Base-by-base conservation (phyloP, 352 stramenopile species). In the Pythium brassicae region DNA sequence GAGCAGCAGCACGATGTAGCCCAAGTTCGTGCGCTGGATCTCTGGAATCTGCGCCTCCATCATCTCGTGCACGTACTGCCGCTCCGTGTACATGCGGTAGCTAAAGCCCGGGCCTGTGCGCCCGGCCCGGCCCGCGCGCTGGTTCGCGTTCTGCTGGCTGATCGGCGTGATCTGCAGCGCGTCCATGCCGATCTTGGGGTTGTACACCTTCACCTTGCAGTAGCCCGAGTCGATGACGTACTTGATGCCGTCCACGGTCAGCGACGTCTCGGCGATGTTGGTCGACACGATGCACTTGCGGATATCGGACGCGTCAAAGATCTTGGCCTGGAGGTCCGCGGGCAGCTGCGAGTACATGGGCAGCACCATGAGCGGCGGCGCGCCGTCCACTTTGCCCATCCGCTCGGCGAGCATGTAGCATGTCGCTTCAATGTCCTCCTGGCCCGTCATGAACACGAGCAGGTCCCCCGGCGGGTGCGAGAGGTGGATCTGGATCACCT, bases 191-290 rank as follows among this genome's bases (percentile, higher is more conserved):
- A 99, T 99, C 67, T 97, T 97, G 0, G 97, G 93, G 78, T 99
- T 99, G 80, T 99, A 99, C 17, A 99, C 97, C 67, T 99, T 99
- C 15, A 99, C 88, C 65, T 99, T 99, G 74, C 92, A 98, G 67
- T 95, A 99, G 3, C 97, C 97, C 5, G 84, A 84, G 73, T 99
- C 97, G 29, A 99, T 97, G 6, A 99, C 96, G 70, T 99, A 99
- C 60, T 96, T 94, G 70, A 99, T 99, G 35, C 96, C 96, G 66
- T 99, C 92, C 5, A 98, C 92, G 14, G 92, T 98, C 26, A 98
- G 76, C 48, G 83, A 96, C 3, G 95, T 99, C 71, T 99, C 96
- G 0, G 96, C 95, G 53, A 99, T 98, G 69, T 99, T 99, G 1
- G 97, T 99, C 20, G 90, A 98, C 50, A 99, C 89, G 61, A 99